Conservation (phyloP, 176 grass and related monocot genomes). For the Thalia dealbata region DNA sequence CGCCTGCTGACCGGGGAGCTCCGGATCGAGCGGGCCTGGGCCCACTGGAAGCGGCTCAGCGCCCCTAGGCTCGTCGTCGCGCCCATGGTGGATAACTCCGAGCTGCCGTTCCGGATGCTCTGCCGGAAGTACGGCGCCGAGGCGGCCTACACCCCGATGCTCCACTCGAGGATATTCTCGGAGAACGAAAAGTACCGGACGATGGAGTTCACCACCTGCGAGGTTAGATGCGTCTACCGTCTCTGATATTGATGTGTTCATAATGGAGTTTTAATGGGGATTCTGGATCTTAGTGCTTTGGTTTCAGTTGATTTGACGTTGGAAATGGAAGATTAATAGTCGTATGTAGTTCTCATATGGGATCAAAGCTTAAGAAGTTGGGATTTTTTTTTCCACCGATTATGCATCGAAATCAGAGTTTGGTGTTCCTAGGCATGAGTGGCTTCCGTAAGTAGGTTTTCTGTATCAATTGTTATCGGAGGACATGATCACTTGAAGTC, state of each 20-base stretch:
- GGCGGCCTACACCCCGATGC: slow-evolving; percentile 93
- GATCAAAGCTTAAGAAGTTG: neutral
- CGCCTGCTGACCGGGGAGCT: slow-evolving; percentile 27
- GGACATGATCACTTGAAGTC: neutral
- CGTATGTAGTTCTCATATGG: neutral
- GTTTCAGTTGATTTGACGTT: neutral
- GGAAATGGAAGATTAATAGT: neutral
- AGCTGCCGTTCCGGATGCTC: slow-evolving; percentile 93
- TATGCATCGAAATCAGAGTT: neutral
- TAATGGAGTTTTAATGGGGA: neutral
- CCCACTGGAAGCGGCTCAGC: slow-evolving; percentile 66
- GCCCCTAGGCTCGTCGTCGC: slow-evolving; percentile 58
- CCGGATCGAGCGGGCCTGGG: slow-evolving; percentile 67
- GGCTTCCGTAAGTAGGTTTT: neutral
- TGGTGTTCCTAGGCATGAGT: neutral
- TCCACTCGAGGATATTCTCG: slow-evolving; percentile 92
- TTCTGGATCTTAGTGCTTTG: neutral
- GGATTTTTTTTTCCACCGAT: no score
- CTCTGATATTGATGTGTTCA: neutral
- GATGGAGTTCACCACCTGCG: slow-evolving; percentile 93
- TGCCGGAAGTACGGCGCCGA: slow-evolving; percentile 80
- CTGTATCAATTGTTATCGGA: neutral
- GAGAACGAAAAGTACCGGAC: slow-evolving; percentile 92
- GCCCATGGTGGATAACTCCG: slow-evolving; percentile 97
- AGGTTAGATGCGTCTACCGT: slow-evolving; percentile 27